Conservation (phyloP, 768 basidiomycete genomes). For the Trametes maxima region DNA sequence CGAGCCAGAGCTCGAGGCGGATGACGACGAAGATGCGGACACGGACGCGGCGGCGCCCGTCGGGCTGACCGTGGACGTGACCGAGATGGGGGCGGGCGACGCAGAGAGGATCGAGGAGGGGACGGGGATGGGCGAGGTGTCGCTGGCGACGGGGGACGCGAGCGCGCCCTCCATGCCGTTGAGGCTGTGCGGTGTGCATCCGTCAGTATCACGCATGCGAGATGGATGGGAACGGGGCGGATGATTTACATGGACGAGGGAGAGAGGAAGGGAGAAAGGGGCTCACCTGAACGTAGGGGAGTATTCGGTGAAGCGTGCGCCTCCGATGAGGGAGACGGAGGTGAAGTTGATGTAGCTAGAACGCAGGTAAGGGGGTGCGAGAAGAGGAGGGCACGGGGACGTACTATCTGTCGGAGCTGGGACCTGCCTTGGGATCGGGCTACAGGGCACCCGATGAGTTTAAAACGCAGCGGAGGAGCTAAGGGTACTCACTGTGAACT, state of each 20-base stretch:
- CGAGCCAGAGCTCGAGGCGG: background rate
- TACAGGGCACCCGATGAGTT: conserved; percentile 26
- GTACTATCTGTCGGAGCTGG: conserved; percentile 61
- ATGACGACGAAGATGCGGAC: background rate
- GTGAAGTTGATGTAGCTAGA: conserved; percentile 65
- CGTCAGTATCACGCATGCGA: background rate
- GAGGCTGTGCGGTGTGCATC: conserved; percentile 42
- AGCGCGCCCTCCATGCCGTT: conserved; percentile 64
- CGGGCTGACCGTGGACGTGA: conserved; percentile 40
- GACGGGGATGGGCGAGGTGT: conserved; percentile 46
- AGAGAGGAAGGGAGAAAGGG: background rate
- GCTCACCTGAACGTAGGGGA: conserved; percentile 62
- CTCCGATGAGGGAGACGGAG: conserved; percentile 37
- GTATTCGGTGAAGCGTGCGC: conserved; percentile 27
- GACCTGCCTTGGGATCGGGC: conserved; percentile 59
- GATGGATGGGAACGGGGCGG: too few species aligned
- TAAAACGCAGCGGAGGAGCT: background rate
- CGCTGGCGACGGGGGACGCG: conserved; percentile 48
- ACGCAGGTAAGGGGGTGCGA: background rate
- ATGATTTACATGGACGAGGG: background rate
- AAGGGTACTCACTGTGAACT: conserved; percentile 54
- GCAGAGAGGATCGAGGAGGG: conserved; percentile 38
- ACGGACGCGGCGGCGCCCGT: conserved; percentile 27
- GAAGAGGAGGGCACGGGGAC: conserved; percentile 25
- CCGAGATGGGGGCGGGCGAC: conserved; percentile 20